A percentile compares a stretch with the other conserved stretches of the same genome.
Evolutionary conservation across 2,329 filamentous ascomycete genomes (phyloP).

Genomic region (Dactylella cylindrospora): DNA sequence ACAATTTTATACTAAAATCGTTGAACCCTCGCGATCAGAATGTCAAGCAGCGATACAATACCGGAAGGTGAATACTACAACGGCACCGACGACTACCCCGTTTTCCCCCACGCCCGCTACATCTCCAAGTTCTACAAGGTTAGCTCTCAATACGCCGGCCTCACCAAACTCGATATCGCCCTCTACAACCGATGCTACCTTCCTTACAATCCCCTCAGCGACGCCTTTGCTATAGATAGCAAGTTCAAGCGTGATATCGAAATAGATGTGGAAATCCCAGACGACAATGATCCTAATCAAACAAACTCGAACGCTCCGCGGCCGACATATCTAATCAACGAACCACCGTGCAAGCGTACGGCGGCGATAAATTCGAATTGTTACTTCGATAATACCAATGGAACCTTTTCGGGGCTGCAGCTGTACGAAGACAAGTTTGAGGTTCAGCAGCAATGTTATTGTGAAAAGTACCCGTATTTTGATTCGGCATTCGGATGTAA

Average conservation of each 20-base stretch:
- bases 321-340: slow-evolving; percentile 16
- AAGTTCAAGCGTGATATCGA: background rate
- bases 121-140: slow-evolving; percentile 28
- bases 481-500: slow-evolving; percentile 33
- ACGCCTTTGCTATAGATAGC: too few relatives aligned
- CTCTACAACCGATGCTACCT: slow-evolving; percentile 32
- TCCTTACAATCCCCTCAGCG: slow-evolving; percentile 5
- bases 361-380: slow-evolving; percentile 36
- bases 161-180: slow-evolving; percentile 29
- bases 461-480: slow-evolving; percentile 32
- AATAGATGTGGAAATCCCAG: background rate
- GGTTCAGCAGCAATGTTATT: slow-evolving; percentile 23
- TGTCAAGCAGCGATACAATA: too few relatives aligned
- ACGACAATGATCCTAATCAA: background rate
- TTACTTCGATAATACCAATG: slow-evolving; percentile 34
- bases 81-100: slow-evolving; percentile 15
- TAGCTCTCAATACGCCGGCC: slow-evolving; percentile 10
- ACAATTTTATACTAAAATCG: too few relatives aligned
- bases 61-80: too few relatives aligned
- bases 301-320: background rate
- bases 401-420: slow-evolving; percentile 23
- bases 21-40: too few relatives aligned
- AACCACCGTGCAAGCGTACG: slow-evolving; percentile 19
- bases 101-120: slow-evolving; percentile 21
- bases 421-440: slow-evolving; percentile 21